A percentile compares a stretch with the other conserved stretches of the same genome.
Conservation (phyloP, 2,329 filamentous ascomycete genomes). For the Capronia coronata region DNA sequence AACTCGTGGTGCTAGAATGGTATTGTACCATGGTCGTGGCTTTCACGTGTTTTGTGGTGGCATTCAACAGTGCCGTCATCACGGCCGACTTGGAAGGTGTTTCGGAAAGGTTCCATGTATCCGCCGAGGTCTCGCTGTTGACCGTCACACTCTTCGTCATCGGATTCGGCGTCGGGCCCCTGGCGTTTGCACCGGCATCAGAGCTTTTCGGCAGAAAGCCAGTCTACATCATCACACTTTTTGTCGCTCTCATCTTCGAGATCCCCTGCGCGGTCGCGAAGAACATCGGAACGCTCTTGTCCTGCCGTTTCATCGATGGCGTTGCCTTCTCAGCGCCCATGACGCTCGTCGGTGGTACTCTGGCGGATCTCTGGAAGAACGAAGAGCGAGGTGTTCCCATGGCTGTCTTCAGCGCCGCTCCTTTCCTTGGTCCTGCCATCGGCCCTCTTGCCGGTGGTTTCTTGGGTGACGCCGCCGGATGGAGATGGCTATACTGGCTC, state of each 20-base stretch:
- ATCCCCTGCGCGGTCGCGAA: conserved; percentile 71
- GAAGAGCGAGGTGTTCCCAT: conserved; percentile 82
- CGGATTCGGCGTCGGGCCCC: conserved; percentile 73
- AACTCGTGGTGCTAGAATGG: conserved; percentile 17
- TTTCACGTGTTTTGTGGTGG: conserved; percentile 66
- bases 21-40: conserved; percentile 74
- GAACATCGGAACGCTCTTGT: conserved; percentile 69
- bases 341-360: conserved; percentile 74
- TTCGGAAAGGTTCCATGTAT: conserved; percentile 57
- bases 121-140: conserved; percentile 64
- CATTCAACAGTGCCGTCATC: conserved; percentile 66
- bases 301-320: conserved; percentile 70
- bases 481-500: conserved; percentile 84
- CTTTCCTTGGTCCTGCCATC: conserved; percentile 73
- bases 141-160: conserved; percentile 71
- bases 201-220: conserved; percentile 67
- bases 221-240: conserved; percentile 63
- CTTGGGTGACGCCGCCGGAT: conserved; percentile 61
- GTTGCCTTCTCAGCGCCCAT: conserved; percentile 81
- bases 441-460: conserved; percentile 73
- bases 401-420: conserved; percentile 76
- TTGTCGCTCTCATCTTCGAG: conserved; percentile 68
- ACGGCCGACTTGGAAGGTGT: conserved; percentile 68
- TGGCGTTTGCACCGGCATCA: conserved; percentile 71
- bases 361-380: conserved; percentile 76